Evolutionary conservation across 352 stramenopile genomes (phyloP), one percentile per base, ranked within the genome.

Genomic region (Phytophthora boehmeriae): DNA sequence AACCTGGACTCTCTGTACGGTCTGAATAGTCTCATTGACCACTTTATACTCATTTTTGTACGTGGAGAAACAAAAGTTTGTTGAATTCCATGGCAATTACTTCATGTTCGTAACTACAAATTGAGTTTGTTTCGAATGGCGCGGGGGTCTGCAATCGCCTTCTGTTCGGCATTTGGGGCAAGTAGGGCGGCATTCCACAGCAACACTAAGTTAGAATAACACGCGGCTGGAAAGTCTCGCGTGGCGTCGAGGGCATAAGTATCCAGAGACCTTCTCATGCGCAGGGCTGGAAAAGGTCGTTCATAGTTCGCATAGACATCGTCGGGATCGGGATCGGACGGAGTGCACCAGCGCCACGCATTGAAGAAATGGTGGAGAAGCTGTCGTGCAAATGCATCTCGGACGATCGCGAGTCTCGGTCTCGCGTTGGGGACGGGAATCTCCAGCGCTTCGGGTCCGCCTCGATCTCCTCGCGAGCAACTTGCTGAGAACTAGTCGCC

Each of bases 391-490:
- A 28, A 27, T 61, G 53, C 30, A 53, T 35, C n/a, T 70, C 50
- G 8, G 47, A 64, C 8, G 45, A 22, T 17, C 50, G 49, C n/a
- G n/a, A n/a, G 8, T 64, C 62, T 19, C 57, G 55, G 13, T 11
- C 39, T 47, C 61, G 32, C 34, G 44, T 53, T 23, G 63, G 41
- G 10, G 62, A 63, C 16, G 63, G 39, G 36, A 66, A 61, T 25
- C 52, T 39, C 60, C 63, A 68, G 13, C 55, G 51, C 22, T 64
- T 73, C 4, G 54, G 54, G 19, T 71, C 63, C 0, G 66, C 23
- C 43, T 66, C 63, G 16, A 77, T 66, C 53, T 80, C 71, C 50
- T 80, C 71, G 2, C 57, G 63, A 5, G 71, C 68, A n/a, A 80
- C 65, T 50, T 77, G 68, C 8, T 63, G 52, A 38, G 71, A 59